Evolutionary conservation across 768 basidiomycete genomes (phyloP), one percentile per base, ranked within the genome.

Genomic region (Tylopilus balloui): DNA sequence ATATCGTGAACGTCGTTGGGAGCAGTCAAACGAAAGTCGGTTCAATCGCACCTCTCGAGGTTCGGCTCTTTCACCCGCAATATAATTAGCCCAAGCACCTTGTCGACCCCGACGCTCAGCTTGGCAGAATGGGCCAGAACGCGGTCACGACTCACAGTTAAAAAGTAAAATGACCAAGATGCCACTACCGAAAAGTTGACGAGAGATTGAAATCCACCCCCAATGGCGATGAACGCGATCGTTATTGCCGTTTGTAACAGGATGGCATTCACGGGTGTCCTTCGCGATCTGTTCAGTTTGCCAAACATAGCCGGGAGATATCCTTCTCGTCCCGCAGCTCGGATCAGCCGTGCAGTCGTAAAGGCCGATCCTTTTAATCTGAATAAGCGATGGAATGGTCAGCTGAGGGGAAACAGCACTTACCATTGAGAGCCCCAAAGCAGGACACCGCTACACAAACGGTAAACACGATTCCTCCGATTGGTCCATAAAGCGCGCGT

Each of bases 361-460:
- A 84, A 86, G 50, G 83, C 82, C 1, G 80, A 76, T 9, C 83
- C 84, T 88, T 53, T 50, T 42, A 23, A 23, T 34, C 47, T 52
- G 50, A 51, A 45, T 47, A 28, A 35, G 59, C 17, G 15, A 45
- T 27, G 10, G 2, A 35, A 47, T 6, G 24, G 8, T 15, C 31
- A 31, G 13, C 38, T 37, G 15, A 50, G 6, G 25, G 20, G 24
- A 47, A n/a, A 60, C 62, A 54, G n/a, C n/a, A n/a, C n/a, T 36
- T 58, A 81, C 92, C 88, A 64, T 96, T 95, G 45, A 99, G 69
- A 1, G 96, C 92, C 15, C 95, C 95, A 56, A 99, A 92, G 65
- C 92, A 96, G 3, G 93, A 96, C 50, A 97, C 77, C 1, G 92
- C 90, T 13, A 99, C 95, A 78, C 92, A 83, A 43, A 84, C 75